Base-by-base conservation (phyloP, 148 eudicot species). In the Persicaria tinctoria region DNA sequence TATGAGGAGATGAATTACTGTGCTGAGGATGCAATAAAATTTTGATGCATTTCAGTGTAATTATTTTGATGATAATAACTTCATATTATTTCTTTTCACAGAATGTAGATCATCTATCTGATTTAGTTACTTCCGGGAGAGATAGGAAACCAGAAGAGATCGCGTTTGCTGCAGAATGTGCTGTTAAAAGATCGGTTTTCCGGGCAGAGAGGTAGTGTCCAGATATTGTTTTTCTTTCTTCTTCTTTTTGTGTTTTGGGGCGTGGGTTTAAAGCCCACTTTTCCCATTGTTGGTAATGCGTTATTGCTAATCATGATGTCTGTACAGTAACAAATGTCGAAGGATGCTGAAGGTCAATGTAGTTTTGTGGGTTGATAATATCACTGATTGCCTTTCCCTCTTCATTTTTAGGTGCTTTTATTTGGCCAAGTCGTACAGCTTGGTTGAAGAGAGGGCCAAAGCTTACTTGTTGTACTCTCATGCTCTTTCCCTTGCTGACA, bases 51-150 rank as follows among this genome's bases (percentile, higher is more conserved):
- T n/a, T 55, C 59, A 16, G 5, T 18, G n/a, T 55, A 32, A 5
- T 4, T 13, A 14, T 0, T 55, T 14, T 45, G n/a, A 32, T 55
- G 51, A 70, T 46, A 50, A 49, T 64, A 56, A 53, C 75, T 83
- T 64, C 49, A 70, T 57, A 48, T 76, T 74, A 79, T 51, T 81
- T 78, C 5, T 38, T 50, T 56, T 75, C 59, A 76, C 92, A 94
- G 98, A 92, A 91, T 85, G 82, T 89, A 69, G 88, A 89, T 75
- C 97, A 94, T 86, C 89, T 94, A 73, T 86, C 91, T 51, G 98
- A 94, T 82, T 81, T 94, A 80, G 90, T 92, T 56, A 90, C 89
- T 78, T 92, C 98, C 75, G 93, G 97, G 77, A 90, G 98, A 84
- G 98, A 92, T 76, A 87, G 86, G 79, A 91, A 84, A 82, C 87